phyloP scores from a whole-genome alignment of 306 rosid genomes.

The Hylodesmum podocarpum region DNA sequence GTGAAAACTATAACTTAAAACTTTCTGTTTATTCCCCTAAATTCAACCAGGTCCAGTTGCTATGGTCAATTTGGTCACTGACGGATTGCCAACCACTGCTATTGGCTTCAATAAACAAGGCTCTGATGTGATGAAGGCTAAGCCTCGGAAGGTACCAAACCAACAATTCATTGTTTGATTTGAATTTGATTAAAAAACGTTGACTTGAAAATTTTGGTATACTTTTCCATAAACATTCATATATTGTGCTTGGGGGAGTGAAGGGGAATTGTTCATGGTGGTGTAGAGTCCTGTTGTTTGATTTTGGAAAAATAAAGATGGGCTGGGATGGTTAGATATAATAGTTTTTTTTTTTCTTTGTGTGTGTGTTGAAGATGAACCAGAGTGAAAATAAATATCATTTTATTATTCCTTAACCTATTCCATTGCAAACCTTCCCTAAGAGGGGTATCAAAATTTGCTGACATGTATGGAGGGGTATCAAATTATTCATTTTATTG shows the following conservation, averaged over 20 bases:
- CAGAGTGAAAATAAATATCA: not conserved
- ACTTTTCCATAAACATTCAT: not conserved
- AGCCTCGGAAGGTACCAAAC: conserved; percentile 82
- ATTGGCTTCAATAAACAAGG: conserved; percentile 97
- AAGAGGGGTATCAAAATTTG: not conserved
- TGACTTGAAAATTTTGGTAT: not conserved
- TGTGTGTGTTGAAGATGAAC: not conserved
- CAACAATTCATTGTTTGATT: conserved; percentile 8
- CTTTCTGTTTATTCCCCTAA: not conserved
- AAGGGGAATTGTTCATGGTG: not conserved
- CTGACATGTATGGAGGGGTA: not conserved
- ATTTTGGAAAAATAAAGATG: not conserved
- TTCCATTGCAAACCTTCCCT: not conserved
- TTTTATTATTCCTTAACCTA: not conserved
- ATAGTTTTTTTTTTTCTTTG: too few relatives aligned
- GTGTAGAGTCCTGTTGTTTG: not conserved
- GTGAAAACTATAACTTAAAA: conserved; percentile 10
- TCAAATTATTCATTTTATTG: too few relatives aligned
- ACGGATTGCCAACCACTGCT: conserved; percentile 98
- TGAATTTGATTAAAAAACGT: conserved; percentile 14
- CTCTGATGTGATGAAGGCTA: conserved; percentile 94
- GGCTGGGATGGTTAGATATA: not conserved
- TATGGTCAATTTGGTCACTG: conserved; percentile 98
- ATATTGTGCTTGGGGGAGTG: not conserved
- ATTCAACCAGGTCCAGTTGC: conserved; percentile 80